phyloP scores from a whole-genome alignment of 108 stramenopile genomes.

The Skeletonema marinoi region DNA sequence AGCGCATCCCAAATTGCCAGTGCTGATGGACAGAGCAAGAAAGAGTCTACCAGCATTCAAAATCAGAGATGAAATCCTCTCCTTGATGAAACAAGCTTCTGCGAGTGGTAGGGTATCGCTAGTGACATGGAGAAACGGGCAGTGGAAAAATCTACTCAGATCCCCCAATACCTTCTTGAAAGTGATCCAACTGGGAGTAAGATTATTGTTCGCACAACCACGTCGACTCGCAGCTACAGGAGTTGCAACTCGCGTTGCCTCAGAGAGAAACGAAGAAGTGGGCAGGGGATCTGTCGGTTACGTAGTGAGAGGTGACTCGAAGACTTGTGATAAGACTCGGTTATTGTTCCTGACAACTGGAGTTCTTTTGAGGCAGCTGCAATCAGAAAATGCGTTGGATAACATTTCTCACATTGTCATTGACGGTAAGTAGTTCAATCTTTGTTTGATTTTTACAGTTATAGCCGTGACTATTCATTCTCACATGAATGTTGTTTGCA shows the following conservation, averaged over 20 bases:
- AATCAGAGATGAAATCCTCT: slow-evolving; percentile 67
- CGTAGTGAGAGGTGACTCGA: slow-evolving; percentile 88
- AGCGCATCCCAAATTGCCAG: slow-evolving; percentile 57
- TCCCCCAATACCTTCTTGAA: slow-evolving; percentile 94
- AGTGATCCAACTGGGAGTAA: slow-evolving; percentile 71
- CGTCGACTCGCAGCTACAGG: slow-evolving; percentile 94
- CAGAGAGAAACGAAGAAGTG: slow-evolving; percentile 83
- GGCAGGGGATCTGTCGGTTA: slow-evolving; percentile 89
- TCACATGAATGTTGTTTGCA: slow-evolving; percentile 20
- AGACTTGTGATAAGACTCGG: slow-evolving; percentile 67
- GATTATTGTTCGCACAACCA: slow-evolving; percentile 96
- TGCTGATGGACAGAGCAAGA: slow-evolving; percentile 49
- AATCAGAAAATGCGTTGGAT: slow-evolving; percentile 74
- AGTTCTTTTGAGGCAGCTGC: slow-evolving; percentile 94
- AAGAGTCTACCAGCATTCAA: slow-evolving; percentile 73
- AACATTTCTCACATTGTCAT: slow-evolving; percentile 91
- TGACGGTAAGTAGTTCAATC: slow-evolving; percentile 59
- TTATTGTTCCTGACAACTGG: slow-evolving; percentile 97
- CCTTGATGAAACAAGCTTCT: slow-evolving; percentile 48
- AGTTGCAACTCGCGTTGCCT: slow-evolving; percentile 91
- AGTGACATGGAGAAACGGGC: slow-evolving; percentile 83
- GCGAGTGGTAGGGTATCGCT: slow-evolving; percentile 67
- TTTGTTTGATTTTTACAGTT: too few relatives aligned
- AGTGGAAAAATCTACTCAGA: slow-evolving; percentile 84
- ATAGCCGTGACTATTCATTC: slow-evolving; percentile 28